These are phyloP conservation scores for Candida coquimbonensis DNA, from an alignment of 805 yeast species.

Conservation along the genomic window DNA sequence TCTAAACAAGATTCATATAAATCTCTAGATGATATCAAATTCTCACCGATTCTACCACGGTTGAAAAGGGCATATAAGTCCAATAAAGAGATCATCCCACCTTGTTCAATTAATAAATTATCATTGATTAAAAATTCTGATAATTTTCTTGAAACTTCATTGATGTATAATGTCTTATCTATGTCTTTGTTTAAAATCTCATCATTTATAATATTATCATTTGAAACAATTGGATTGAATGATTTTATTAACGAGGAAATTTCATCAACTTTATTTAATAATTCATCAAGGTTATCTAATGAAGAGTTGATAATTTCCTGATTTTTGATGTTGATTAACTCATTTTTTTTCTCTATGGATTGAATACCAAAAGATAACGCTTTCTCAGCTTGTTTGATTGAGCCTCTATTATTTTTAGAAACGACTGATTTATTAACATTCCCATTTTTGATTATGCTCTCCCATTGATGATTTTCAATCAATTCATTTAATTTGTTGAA, in stretches of 20 bases:
- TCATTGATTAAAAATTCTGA: constrained; percentile 56
- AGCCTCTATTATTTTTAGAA: constrained; percentile 1
- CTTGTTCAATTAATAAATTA: constrained; percentile 40
- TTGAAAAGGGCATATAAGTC: constrained; percentile 63
- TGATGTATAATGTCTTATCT: constrained; percentile 19
- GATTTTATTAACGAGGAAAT: constrained; percentile 46
- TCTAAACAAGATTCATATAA: constrained; percentile 52
- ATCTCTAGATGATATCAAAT: constrained; percentile 64
- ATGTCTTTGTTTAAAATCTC: not conserved
- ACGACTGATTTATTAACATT: constrained; percentile 23
- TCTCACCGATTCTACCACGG: constrained; percentile 56
- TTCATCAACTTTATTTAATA: constrained; percentile 75
- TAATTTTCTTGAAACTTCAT: constrained; percentile 72
- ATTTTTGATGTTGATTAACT: constrained; percentile 47
- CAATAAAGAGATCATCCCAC: constrained; percentile 53
- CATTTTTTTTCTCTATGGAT: constrained; percentile 55
- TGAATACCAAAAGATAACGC: constrained; percentile 54
- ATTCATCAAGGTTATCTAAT: constrained; percentile 64
- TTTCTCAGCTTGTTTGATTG: constrained; percentile 1
- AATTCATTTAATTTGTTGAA: constrained; percentile 37
- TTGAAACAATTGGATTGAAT: constrained; percentile 22
- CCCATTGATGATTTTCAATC: constrained; percentile 49
- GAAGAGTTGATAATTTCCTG: constrained; percentile 60
- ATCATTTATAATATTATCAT: not conserved
- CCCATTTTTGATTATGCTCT: constrained; percentile 26